Evolutionary conservation across 768 basidiomycete species (phyloP), one percentile per base, ranked within the genome.

Genomic region (Ephemerocybe angulata): DNA sequence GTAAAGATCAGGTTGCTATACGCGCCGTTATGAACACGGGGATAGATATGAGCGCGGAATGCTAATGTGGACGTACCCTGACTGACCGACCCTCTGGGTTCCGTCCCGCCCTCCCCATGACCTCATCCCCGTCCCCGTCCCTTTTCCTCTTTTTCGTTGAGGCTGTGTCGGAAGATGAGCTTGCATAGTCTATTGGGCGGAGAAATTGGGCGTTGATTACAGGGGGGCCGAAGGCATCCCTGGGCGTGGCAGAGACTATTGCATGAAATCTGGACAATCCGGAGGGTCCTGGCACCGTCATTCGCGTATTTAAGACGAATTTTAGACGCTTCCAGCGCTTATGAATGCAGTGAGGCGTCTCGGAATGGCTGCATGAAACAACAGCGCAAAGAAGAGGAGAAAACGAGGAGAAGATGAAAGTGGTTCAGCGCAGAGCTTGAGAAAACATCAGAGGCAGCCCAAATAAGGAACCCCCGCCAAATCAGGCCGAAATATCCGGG

Each of bases 201-300:
- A 25, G 40, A 29, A 27, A 48, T 47, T 52, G 60, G 49, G 47
- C 48, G 52, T 40, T 44, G 41, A 64, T 55, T 17, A 64, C 59
- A 35, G 64, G 64, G 21, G 66, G 65, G n/a, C 63, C 66, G 33
- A 56, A 58, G 8, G 60, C 62, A 35, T 66, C 55, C n/a, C 59
- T 40, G 5, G 69, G 65, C 47, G 59, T 66, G n/a, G 69, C 71
- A 13, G 65, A 50, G 49, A 70, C 57, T 47, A 72, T 72, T 43
- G 71, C 71, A 55, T 69, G 70, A 58, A 72, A 72, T 33, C 68
- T 66, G 53, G 66, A 66, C 41, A 55, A 52, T 31, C 46, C 33
- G 6, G 55, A 30, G n/a, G 30, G 31, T 35, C 52, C 25, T 24
- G 59, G 58, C 4, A 42, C 41, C 6, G 46, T 56, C 55, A 56